Conservation (phyloP, 2,329 filamentous ascomycete species). For the Botrytis hyacinthi region DNA sequence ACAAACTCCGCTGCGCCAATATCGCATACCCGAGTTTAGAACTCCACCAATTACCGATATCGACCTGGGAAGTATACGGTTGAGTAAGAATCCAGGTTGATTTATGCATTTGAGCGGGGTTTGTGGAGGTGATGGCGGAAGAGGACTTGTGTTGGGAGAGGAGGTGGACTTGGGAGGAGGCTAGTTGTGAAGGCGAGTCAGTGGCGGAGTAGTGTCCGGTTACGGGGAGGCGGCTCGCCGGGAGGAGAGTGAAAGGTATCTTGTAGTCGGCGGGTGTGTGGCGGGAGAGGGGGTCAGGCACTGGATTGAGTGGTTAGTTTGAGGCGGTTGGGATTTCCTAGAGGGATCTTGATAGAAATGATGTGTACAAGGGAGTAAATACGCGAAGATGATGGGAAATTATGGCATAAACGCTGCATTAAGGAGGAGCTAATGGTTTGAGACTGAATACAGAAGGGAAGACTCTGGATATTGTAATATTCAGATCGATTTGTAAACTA, state of each 20-base stretch:
- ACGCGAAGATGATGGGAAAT: neutral
- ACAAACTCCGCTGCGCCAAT: neutral
- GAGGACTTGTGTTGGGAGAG: neutral
- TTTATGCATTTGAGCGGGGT: neutral
- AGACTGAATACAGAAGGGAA: neutral
- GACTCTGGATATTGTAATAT: neutral
- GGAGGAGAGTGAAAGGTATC: neutral
- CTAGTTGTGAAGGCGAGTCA: neutral
- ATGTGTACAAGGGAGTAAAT: neutral
- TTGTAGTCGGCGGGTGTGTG: neutral
- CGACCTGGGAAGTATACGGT: neutral
- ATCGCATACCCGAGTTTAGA: slow-evolving; percentile 2
- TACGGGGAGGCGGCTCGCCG: neutral
- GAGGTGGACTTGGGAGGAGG: neutral
- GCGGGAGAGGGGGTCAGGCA: no score
- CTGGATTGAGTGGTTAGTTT: neutral
- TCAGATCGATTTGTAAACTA: neutral
- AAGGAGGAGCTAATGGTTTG: neutral
- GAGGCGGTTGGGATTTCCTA: no score
- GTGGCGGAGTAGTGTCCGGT: neutral
- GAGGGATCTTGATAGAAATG: neutral
- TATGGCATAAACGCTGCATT: neutral
- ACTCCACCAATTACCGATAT: neutral
- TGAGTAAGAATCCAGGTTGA: neutral
- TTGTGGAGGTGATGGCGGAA: neutral